A percentile compares a stretch with the other conserved stretches of the same genome.
Conservation (phyloP, 108 stramenopile species). For the Parietichytrium sp. region DNA sequence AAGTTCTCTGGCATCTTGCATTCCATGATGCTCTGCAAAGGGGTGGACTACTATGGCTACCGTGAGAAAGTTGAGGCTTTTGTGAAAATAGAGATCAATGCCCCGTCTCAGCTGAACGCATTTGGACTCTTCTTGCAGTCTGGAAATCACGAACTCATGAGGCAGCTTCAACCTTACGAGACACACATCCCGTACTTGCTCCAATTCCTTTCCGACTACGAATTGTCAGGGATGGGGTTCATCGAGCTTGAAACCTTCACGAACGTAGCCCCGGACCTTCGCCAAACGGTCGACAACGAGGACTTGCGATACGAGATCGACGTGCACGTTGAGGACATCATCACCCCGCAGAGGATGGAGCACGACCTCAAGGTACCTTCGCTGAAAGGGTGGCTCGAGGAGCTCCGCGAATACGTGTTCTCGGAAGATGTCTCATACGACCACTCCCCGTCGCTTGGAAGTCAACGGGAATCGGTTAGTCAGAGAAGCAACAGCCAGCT, state of each 20-base stretch:
- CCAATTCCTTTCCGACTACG: slow-evolving; percentile 41
- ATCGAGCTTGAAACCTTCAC: slow-evolving; percentile 7
- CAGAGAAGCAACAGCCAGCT: too few species aligned
- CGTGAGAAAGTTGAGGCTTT: not conserved
- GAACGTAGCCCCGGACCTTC: not conserved
- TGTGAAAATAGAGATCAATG: not conserved
- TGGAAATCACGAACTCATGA: not conserved
- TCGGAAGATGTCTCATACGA: too few species aligned
- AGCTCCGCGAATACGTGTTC: slow-evolving; percentile 17
- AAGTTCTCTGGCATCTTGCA: not conserved
- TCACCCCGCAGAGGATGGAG: not conserved
- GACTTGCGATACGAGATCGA: not conserved
- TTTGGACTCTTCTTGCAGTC: not conserved
- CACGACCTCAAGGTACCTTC: slow-evolving; percentile 6
- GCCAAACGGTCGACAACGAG: not conserved
- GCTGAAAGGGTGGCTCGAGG: slow-evolving; percentile 16
- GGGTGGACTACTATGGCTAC: slow-evolving; percentile 35
- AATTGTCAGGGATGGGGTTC: slow-evolving; percentile 33
- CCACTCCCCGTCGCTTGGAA: too few species aligned
- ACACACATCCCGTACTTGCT: slow-evolving; percentile 44
- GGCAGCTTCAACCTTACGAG: slow-evolving; percentile 44
- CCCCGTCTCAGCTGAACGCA: not conserved
- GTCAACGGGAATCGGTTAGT: too few species aligned
- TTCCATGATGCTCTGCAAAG: not conserved
- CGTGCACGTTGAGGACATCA: not conserved